phyloP scores from a whole-genome alignment of 345 rosid species.

The Ceriops tagal region DNA sequence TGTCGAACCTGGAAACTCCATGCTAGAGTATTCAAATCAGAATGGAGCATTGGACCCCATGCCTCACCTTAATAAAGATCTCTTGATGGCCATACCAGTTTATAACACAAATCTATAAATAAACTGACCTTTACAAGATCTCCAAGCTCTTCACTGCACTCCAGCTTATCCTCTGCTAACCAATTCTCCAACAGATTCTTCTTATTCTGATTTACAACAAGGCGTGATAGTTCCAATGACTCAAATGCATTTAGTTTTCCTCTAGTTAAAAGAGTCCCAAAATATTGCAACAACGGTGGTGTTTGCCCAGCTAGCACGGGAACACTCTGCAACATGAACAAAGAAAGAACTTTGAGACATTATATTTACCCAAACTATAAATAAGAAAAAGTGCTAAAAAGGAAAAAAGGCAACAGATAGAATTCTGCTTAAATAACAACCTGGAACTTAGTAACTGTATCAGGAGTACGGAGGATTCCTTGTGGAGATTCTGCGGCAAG shows the following conservation, averaged over 20 bases:
- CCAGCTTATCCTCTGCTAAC: slow-evolving; percentile 95
- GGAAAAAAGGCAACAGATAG: slow-evolving; percentile 2
- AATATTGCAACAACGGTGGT: slow-evolving; percentile 90
- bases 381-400: slow-evolving; percentile 3
- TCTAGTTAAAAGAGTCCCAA: slow-evolving; percentile 81
- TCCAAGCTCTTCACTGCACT: slow-evolving; percentile 95
- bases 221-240: slow-evolving; percentile 94
- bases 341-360: neutral
- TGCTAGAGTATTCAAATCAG: neutral
- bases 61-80: neutral
- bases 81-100: neutral
- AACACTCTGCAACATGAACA: slow-evolving; percentile 58
- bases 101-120: neutral
- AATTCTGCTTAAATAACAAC: slow-evolving; percentile 28
- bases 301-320: slow-evolving; percentile 98
- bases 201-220: slow-evolving; percentile 93
- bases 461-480: slow-evolving; percentile 90
- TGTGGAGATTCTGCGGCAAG: slow-evolving; percentile 98
- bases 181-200: slow-evolving; percentile 89
- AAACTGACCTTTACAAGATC: slow-evolving; percentile 89
- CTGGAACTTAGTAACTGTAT: slow-evolving; percentile 95
- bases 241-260: slow-evolving; percentile 94
- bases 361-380: neutral
- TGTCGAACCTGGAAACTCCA: neutral
- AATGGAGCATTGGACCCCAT: neutral